These are phyloP conservation scores for Syzygium aqueum DNA, from an alignment of 345 rosid genomes.

Conservation along the genomic window DNA sequence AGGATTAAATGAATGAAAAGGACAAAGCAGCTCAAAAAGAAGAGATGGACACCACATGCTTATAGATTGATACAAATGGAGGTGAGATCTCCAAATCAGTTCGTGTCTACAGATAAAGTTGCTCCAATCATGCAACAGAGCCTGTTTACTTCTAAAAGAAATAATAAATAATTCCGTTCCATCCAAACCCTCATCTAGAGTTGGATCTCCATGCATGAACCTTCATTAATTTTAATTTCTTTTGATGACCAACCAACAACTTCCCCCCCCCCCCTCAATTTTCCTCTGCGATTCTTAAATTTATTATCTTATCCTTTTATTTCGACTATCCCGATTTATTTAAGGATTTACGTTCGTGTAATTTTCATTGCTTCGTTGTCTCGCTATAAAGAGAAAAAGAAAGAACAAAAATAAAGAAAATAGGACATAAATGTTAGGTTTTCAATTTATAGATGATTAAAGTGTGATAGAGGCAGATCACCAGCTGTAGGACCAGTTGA, in stretches of 20 bases:
- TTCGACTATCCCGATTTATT: not conserved
- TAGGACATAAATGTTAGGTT: not conserved
- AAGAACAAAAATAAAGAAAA: not conserved
- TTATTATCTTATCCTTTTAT: not conserved
- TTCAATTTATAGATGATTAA: not conserved
- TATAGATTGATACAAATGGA: constrained; percentile 2
- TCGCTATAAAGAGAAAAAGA: not conserved
- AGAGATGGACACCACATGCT: constrained; percentile 24
- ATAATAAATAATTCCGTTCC: not conserved
- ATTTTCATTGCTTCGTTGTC: not conserved
- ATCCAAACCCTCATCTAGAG: not conserved
- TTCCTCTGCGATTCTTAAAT: not conserved
- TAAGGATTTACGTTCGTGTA: not conserved
- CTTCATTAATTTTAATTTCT: not conserved
- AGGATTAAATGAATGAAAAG: constrained; percentile 9
- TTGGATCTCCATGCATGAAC: not conserved
- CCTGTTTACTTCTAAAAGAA: constrained; percentile 1
- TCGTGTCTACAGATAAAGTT: not conserved
- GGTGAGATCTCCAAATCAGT: constrained; percentile 29
- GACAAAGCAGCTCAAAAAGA: constrained; percentile 34
- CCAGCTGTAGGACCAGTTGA: not conserved
- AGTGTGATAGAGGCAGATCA: not conserved
- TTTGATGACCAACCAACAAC: not conserved
- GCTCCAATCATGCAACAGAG: constrained; percentile 10
- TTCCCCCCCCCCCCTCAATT: not conserved